Base-by-base conservation (phyloP, 371 early-diverging fungal species). In the Choanephora cucurbitarum region DNA sequence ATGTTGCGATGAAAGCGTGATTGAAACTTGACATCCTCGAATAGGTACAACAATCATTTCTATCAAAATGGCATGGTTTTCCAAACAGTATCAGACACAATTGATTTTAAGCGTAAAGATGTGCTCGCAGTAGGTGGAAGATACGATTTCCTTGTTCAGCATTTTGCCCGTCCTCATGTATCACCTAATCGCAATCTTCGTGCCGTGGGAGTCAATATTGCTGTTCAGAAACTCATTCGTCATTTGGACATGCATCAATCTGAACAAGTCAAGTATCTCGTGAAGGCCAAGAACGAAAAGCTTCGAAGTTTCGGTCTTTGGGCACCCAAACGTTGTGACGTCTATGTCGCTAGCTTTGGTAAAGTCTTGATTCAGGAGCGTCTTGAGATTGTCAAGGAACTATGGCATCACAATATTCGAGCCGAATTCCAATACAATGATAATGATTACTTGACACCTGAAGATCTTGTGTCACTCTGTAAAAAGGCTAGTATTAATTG, bases 101-200 rank as follows among this genome's bases (percentile, higher is more conserved):
- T 64, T 40, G 77, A 76, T 49, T 66, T 67, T 4, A 87, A 84
- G 55, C 83, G 52, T 37, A 85, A 82, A 53, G 93, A 91, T 52
- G 83, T 94, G 6, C 58, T 94, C 8, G 94, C 94, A 1, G 89
- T 87, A 0, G 94, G 94, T 28, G 94, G 94, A 23, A 75, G 90
- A 52, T 96, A 97, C 50, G 96, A 96, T 66, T 64, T 70, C 28
- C 46, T 79, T 6, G 59, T 79, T 9, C 77, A 79, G 41, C 72
- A 74, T 34, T 79, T 79, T 55, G 67, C 76, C 15, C 75, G 67
- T 40, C 75, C 75, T 0, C 76, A 69, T 45, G 75, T 72, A 32
- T 50, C 55, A 15, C 65, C 72, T 0, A 72, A 77, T n/a, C 73
- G 81, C 22, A 79, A 82, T 47, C 73, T 89, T 0, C 82, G 79